A percentile compares a stretch with the other conserved stretches of the same genome.
Evolutionary conservation across 176 grass and related monocot species (phyloP).

Genomic region (Tuctoria greenei): DNA sequence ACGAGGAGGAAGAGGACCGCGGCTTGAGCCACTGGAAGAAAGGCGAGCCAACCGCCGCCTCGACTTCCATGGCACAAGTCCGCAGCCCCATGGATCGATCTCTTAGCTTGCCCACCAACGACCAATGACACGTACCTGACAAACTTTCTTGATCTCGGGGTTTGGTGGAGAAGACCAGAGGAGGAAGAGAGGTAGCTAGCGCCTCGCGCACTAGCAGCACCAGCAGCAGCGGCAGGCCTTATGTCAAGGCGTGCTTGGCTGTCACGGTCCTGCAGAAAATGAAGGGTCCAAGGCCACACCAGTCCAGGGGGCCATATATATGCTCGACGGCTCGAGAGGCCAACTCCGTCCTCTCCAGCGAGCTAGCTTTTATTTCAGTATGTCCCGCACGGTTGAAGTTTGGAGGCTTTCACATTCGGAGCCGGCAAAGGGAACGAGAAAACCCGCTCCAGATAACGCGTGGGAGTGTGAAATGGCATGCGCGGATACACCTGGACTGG

Average conservation of each 20-base stretch:
- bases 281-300: background rate
- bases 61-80: constrained; percentile 45
- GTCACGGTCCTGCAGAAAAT: constrained; percentile 41
- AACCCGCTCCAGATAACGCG: constrained; percentile 2
- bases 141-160: constrained; percentile 21
- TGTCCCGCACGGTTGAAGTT: constrained; percentile 4
- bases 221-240: background rate
- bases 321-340: background rate
- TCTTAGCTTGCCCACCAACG: background rate
- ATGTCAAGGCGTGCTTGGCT: constrained; percentile 55
- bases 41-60: background rate
- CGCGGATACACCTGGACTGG: background rate
- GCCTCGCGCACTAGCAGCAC: background rate
- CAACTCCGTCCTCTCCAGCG: background rate
- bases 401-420: constrained; percentile 40
- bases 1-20: background rate
- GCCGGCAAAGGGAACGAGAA: background rate
- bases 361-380: constrained; percentile 10
- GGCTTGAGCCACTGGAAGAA: constrained; percentile 67
- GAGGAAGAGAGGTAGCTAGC: background rate
- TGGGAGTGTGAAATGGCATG: constrained; percentile 29
- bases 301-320: constrained; percentile 35
- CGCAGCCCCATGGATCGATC: constrained; percentile 37
- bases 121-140: background rate
- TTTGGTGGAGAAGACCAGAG: constrained; percentile 46